phyloP scores from a whole-genome alignment of 805 yeast genomes.

The Pichia membranifaciens region DNA sequence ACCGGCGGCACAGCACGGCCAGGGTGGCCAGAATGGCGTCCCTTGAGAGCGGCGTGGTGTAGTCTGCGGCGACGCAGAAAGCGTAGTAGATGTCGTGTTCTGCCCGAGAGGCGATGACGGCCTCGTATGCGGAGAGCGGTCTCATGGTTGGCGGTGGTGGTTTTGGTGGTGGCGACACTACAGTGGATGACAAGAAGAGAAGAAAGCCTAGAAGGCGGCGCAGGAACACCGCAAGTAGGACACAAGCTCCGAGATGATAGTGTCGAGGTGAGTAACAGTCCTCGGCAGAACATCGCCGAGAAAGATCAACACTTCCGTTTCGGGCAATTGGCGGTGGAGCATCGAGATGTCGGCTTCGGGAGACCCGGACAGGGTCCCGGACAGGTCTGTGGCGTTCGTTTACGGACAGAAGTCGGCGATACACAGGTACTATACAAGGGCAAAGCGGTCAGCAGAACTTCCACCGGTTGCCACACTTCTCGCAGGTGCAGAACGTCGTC shows the following conservation, averaged over 20 bases:
- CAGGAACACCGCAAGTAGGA: no score
- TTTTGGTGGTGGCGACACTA: no score
- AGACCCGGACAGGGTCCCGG: no score
- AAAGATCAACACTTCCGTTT: no score
- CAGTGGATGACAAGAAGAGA: neutral
- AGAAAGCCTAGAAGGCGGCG: neutral
- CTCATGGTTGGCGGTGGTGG: slow-evolving; percentile 5
- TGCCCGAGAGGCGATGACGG: neutral
- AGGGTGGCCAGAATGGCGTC: neutral
- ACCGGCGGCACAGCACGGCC: slow-evolving; percentile 2
- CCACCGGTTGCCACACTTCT: slow-evolving; percentile 97
- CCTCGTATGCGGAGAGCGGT: slow-evolving; percentile 9
- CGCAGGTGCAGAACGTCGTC: slow-evolving; percentile 97
- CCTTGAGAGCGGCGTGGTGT: neutral
- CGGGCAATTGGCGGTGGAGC: neutral
- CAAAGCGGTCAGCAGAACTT: slow-evolving; percentile 60
- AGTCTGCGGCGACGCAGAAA: slow-evolving; percentile 11
- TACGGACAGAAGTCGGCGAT: no score
- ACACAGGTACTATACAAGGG: neutral
- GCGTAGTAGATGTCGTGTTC: slow-evolving; percentile 5
- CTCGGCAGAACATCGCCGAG: no score
- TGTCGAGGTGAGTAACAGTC: no score
- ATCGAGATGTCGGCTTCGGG: no score
- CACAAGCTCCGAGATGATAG: no score
- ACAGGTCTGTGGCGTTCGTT: no score